Base-by-base conservation (phyloP, 257 asterid species). In the Forsythia viridissima region DNA sequence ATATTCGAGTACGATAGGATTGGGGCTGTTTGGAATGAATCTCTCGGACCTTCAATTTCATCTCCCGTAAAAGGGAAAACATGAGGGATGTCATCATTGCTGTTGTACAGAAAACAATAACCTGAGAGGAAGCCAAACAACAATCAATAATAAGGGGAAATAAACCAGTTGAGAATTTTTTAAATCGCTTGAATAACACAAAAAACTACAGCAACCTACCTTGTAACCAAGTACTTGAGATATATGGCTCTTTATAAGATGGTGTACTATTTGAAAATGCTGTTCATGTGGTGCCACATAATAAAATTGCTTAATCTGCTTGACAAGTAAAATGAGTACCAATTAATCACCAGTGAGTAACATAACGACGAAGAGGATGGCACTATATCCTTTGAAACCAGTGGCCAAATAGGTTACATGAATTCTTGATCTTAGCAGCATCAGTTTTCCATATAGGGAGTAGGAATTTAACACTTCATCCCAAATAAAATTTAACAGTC, bases 61-160 rank as follows among this genome's bases (percentile, higher is more conserved):
- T 89, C 85, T 89, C 96, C 9, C 90, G 90, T 66, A 92, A 76
- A 77, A 95, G 91, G 81, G 97, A 87, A 86, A 77, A 89, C 94
- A 91, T 69, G 80, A 95, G 93, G 4, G 99, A 87, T 77, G 97
- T 91, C 92, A 92, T 86, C 94, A 89, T 90, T 51, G 94, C 89
- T 48, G 97, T 95, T 37, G 92, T 87, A 80, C 99, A 95, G 85
- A 93, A 95, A 79, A 95, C 86, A 85, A 95, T 83, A 38, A 92
- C 92, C 99, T 94, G 91, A 73, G 76, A 78, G 74, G 76, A 66
- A 76, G 67, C 67, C 42, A 80, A 72, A 77, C 21, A 75, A 37
- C 71, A 59, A 73, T 77, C 72, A 39, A 70, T 70, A 69, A 75
- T 70, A 70, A 73, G 40, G 51, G 30, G 75, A 16, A 15, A n/a